Base-by-base conservation (phyloP, 768 basidiomycete species). In the Paxillus ammoniavirescens region DNA sequence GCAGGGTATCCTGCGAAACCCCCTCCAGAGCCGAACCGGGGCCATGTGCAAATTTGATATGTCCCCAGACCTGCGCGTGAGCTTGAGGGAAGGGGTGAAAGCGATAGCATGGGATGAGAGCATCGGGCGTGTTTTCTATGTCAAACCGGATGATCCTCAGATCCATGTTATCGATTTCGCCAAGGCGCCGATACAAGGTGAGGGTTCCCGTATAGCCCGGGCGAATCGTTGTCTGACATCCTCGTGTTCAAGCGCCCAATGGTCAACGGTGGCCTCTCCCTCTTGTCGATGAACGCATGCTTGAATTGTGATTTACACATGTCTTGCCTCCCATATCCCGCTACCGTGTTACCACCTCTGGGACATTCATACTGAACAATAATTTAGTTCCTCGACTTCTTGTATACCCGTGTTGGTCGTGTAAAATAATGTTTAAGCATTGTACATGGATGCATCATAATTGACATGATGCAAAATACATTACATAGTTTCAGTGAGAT, bases 81-180 rank as follows among this genome's bases (percentile, higher is more conserved):
- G 64, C 10, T 38, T 61, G 46, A 33, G 59, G 49, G 41, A 60
- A 4, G 79, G 76, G 8, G 63, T 83, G 35, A 66, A 68, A n/a
- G 73, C 80, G 15, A 75, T 86, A 33, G 73, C 81, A 7, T 89
- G 83, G 82, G 86, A 89, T 55, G 86, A 88, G 64, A 72, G 75
- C 21, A 81, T 80, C 12, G 86, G 85, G 4, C 74, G 84, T 37
- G 72, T 87, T 13, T 80, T 81, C 58, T 67, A 86, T 7, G 78
- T 79, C 42, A 70, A 74, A 31, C 73, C 73, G 12, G 60, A 74
- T 8, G 75, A 75, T 28, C 50, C 68, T 4, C 54, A 66, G 13
- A 70, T 86, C 41, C 65, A 72, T 31, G 73, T 85, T 33, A 61
- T 80, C 52, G 83, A 86, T 60, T 78, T 80, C 45, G 77, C 77